Conservation (phyloP, 495 filamentous ascomycete genomes). For the Penicillium cataractarum region DNA sequence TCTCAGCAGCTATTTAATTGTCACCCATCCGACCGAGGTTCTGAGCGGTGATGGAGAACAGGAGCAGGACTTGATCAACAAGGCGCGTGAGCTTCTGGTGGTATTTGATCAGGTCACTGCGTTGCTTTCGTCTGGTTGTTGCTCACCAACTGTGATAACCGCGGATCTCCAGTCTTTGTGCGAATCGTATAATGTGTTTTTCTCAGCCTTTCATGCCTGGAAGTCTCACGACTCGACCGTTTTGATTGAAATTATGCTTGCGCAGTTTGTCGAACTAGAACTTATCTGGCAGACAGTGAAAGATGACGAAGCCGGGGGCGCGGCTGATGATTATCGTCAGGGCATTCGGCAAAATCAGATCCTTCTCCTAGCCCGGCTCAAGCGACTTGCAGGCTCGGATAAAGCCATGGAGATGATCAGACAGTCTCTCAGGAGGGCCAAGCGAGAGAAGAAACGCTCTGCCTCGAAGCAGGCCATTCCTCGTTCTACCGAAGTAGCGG, state of each 20-base stretch:
- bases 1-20: constrained; percentile 87
- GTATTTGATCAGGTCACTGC: constrained; percentile 78
- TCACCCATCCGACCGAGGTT: constrained; percentile 90
- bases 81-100: constrained; percentile 82
- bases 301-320: constrained; percentile 80
- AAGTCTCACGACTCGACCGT: constrained; percentile 89
- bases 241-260: constrained; percentile 90
- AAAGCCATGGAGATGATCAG: constrained; percentile 80
- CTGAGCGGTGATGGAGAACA: constrained; percentile 81
- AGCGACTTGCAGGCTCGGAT: constrained; percentile 84
- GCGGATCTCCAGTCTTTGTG: constrained; percentile 50
- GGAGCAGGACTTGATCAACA: constrained; percentile 87
- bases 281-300: constrained; percentile 97
- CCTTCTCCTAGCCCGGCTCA: constrained; percentile 83
- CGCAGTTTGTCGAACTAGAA: constrained; percentile 93
- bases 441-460: constrained; percentile 63
- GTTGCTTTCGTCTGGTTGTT: constrained; percentile 59
- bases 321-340: constrained; percentile 85
- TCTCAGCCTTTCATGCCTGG: constrained; percentile 93
- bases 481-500: constrained; percentile 45
- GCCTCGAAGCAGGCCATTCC: constrained; percentile 63
- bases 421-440: constrained; percentile 78
- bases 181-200: constrained; percentile 77
- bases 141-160: constrained; percentile 40
- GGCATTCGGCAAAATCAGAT: constrained; percentile 94